phyloP scores from a whole-genome alignment of 2,329 filamentous ascomycete genomes.

The Nothophaeocryptopus gaeumannii region DNA sequence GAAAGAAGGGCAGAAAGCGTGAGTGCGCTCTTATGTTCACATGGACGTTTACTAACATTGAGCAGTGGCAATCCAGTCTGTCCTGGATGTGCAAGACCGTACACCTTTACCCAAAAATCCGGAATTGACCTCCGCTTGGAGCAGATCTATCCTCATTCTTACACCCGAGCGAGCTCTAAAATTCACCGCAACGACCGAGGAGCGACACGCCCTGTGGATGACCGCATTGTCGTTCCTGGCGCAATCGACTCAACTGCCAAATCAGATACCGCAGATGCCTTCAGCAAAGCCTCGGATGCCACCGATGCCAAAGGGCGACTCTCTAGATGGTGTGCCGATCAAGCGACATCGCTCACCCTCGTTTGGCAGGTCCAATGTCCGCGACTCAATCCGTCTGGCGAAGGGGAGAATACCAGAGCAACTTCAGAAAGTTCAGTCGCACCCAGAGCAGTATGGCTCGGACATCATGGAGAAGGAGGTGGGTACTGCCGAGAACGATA shows the following conservation, averaged over 20 bases:
- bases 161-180: constrained; percentile 92
- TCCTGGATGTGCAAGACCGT: constrained; percentile 93
- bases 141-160: constrained; percentile 89
- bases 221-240: constrained; percentile 92
- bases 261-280: constrained; percentile 28
- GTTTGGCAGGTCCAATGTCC: constrained; percentile 58
- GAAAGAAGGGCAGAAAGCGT: constrained; percentile 93
- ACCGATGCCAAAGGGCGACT: constrained; percentile 24
- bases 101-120: constrained; percentile 72
- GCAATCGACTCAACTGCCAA: constrained; percentile 62
- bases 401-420: constrained; percentile 56
- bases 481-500: constrained; percentile 43
- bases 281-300: constrained; percentile 26
- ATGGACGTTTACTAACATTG: constrained; percentile 8
- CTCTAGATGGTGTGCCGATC: constrained; percentile 31
- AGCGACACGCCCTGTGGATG: constrained; percentile 92
- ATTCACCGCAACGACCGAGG: constrained; percentile 78
- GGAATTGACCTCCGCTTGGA: constrained; percentile 56
- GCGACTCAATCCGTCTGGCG: constrained; percentile 85
- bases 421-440: constrained; percentile 19
- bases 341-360: constrained; percentile 31
- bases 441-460: constrained; percentile 12
- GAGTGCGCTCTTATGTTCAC: constrained; percentile 47
- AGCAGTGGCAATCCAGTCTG: constrained; percentile 89
- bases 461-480: constrained; percentile 5